Base-by-base conservation (phyloP, 2,329 filamentous ascomycete species). In the Phaeosphaeria sp. region DNA sequence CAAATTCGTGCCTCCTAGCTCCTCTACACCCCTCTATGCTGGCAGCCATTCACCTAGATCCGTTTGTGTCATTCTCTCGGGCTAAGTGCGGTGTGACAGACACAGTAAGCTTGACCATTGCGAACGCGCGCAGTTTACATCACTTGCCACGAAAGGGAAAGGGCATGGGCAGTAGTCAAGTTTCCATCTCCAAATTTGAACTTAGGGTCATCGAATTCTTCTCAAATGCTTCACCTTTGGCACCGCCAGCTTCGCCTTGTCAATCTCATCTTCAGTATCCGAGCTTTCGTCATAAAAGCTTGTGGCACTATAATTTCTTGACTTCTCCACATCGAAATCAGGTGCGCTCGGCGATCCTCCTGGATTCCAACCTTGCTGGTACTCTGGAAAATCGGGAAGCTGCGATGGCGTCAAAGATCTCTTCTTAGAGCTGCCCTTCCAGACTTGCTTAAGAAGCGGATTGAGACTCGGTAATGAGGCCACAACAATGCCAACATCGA, bases 401-500 rank as follows among this genome's bases (percentile, higher is more conserved):
- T 64, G 56, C 8, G 63, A 61, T 13, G 61, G 64, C 2, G 59
- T 63, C 21, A 51, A 33, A 15, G 63, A 11, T 25, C 58, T 39
- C 21, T 22, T 20, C 21, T 36, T 52, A 18, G 55, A 52, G 51
- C 56, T 58, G 11, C 60, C 58, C 9, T 48, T 61, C 61, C 63
- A 69, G n/a, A 58, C 47, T n/a, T 62, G 61, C 40, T 67, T 67
- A 9, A 74, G 36, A 2, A 72, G 51, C 4, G 69, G 71, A 2
- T 56, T 68, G 2, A 73, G 57, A 20, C 68, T 67, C 6, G 71
- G 68, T 4, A 73, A 65, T 13, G 67, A 71, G 1, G 69, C 71
- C 6, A 68, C 69, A 9, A 73, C 33, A 39, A 74, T 72, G 45
- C 68, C 63, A 2, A 69, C 55, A 45, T 72, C 67, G 47, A 74